These are phyloP conservation scores for Alternaria conjuncta DNA, from an alignment of 2,329 filamentous ascomycete genomes.

Conservation along the genomic window DNA sequence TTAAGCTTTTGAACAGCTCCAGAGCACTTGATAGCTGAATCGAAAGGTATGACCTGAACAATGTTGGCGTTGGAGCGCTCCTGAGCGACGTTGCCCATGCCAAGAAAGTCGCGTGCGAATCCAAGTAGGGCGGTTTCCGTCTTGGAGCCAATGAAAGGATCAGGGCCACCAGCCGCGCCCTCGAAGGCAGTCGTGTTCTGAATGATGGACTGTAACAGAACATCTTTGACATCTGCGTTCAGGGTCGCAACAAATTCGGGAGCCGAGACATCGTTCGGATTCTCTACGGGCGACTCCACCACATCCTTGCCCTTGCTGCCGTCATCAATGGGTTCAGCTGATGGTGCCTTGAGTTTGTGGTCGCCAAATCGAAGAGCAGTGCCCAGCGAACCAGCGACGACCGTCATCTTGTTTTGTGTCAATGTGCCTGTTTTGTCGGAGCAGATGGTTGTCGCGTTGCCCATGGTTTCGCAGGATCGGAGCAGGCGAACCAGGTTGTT, in stretches of 20 bases:
- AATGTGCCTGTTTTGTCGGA: constrained; percentile 63
- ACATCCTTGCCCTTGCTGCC: constrained; percentile 41
- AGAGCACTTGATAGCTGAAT: constrained; percentile 73
- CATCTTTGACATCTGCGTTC: constrained; percentile 58
- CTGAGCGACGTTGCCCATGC: constrained; percentile 66
- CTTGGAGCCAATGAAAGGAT: constrained; percentile 75
- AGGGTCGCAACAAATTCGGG: constrained; percentile 62
- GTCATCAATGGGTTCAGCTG: constrained; percentile 30
- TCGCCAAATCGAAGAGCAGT: constrained; percentile 63
- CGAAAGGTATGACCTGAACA: constrained; percentile 64
- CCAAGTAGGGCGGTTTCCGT: constrained; percentile 77
- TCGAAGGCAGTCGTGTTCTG: constrained; percentile 53
- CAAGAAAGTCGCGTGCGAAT: constrained; percentile 71
- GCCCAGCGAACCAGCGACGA: constrained; percentile 74
- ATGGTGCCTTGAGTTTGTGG: constrained; percentile 40
- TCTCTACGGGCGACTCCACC: constrained; percentile 45
- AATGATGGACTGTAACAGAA: constrained; percentile 64
- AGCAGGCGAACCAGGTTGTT: constrained; percentile 74
- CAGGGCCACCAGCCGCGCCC: constrained; percentile 47
- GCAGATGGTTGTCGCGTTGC: constrained; percentile 76
- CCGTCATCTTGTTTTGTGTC: constrained; percentile 59
- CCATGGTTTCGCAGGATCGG: constrained; percentile 74
- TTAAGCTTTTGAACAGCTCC: constrained; percentile 65
- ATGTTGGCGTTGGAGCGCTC: constrained; percentile 68
- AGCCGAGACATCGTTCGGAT: constrained; percentile 57